Conservation (phyloP, 371 early-diverging fungal genomes). For the Mucor circinelloides region DNA sequence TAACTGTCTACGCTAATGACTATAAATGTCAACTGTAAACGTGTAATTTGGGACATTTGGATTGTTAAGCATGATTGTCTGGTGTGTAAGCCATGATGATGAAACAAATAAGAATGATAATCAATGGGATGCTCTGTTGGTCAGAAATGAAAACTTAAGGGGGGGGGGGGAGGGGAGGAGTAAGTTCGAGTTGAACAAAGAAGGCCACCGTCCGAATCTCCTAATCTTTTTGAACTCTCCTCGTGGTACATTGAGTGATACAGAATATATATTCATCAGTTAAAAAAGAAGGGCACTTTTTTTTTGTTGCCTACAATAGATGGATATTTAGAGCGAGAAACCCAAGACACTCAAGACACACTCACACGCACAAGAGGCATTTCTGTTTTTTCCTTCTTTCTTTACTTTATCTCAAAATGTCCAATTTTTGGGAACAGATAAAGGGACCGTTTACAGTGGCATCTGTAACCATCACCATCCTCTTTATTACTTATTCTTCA, state of each 20-base stretch:
- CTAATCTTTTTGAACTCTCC: constrained; percentile 10
- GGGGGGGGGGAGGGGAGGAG: not conserved
- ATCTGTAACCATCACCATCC: constrained; percentile 26
- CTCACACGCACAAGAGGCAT: not conserved
- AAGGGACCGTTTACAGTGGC: constrained; percentile 38
- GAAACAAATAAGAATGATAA: not conserved
- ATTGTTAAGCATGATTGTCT: not conserved
- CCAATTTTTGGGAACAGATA: constrained; percentile 4
- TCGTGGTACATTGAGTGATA: constrained; percentile 25
- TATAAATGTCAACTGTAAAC: not conserved
- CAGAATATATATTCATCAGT: constrained; percentile 14
- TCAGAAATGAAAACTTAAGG: constrained; percentile 10
- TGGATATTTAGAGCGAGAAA: not conserved
- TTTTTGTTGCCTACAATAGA: not conserved
- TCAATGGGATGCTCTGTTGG: not conserved
- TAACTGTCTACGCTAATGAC: not conserved
- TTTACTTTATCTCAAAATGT: not conserved
- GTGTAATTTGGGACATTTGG: not conserved
- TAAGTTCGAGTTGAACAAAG: no score
- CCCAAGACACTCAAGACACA: not conserved
- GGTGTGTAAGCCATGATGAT: not conserved
- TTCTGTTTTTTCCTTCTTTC: not conserved
- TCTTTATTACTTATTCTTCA: constrained; percentile 42
- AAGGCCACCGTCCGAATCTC: constrained; percentile 6
- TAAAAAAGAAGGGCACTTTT: constrained; percentile 3